Evolutionary conservation across 192 early-diverging fungal species (phyloP).

Genomic region (Radiomyces spectabilis): DNA sequence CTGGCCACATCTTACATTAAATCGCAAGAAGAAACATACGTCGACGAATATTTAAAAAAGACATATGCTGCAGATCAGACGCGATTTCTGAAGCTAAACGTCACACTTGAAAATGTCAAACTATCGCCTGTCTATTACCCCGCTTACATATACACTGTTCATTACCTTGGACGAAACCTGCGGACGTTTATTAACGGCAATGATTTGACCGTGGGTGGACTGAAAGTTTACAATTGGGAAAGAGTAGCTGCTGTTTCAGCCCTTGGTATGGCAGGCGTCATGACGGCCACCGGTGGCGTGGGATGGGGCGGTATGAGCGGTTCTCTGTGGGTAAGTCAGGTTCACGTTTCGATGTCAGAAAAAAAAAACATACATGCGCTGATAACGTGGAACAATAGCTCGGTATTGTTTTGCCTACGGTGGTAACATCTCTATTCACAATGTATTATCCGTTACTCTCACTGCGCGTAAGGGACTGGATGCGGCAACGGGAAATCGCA

Average conservation of each 20-base stretch:
- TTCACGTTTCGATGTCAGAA: too few relatives aligned
- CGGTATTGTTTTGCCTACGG: conserved; percentile 34
- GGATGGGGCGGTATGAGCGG: conserved; percentile 26
- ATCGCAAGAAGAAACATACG: conserved; percentile 27
- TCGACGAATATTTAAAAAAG: conserved; percentile 32
- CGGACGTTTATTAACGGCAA: conserved; percentile 47
- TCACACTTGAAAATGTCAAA: conserved; percentile 27
- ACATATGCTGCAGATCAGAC: conserved; percentile 34
- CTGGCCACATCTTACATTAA: conserved; percentile 34
- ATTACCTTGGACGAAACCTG: conserved; percentile 33
- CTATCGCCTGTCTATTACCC: conserved; percentile 46
- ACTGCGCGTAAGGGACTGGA: conserved; percentile 27
- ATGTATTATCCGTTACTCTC: conserved; percentile 46
- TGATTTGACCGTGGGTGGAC: conserved; percentile 34
- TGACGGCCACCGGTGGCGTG: conserved; percentile 19
- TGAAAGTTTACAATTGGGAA: conserved; percentile 42
- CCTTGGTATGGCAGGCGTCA: conserved; percentile 18
- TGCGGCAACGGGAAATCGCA: conserved; percentile 34
- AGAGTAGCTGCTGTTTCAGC: conserved; percentile 35
- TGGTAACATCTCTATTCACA: conserved; percentile 33
- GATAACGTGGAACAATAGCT: conserved; percentile 30
- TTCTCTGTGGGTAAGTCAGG: conserved; percentile 24
- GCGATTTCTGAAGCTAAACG: conserved; percentile 33
- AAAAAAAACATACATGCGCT: too few relatives aligned
- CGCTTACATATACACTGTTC: conserved; percentile 36